Evolutionary conservation across 495 filamentous ascomycete genomes (phyloP).

Genomic region (Astrocystis sublimbata): DNA sequence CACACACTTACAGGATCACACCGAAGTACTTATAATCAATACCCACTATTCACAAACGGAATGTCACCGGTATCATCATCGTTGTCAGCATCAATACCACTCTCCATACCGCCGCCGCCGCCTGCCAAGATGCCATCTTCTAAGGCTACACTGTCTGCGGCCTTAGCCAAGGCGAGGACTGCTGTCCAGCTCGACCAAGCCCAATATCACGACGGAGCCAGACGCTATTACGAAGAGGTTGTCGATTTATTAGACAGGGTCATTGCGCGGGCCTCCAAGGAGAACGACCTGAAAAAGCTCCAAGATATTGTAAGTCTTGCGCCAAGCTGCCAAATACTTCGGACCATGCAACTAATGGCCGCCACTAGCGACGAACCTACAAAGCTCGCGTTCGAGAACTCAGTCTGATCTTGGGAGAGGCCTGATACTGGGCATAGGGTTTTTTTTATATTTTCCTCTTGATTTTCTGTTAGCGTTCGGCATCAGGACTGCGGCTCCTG

Average conservation of each 20-base stretch:
- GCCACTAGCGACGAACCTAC: conserved; percentile 10
- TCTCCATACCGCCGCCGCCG: not conserved
- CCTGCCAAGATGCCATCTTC: conserved; percentile 56
- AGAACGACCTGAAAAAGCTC: conserved; percentile 83
- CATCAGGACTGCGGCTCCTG: not conserved
- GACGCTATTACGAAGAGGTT: conserved; percentile 88
- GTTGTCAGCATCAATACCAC: too few relatives aligned
- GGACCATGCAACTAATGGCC: conserved; percentile 6
- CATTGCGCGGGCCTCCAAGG: conserved; percentile 75
- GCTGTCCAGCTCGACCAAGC: conserved; percentile 94
- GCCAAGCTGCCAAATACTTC: not conserved
- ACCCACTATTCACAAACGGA: too few relatives aligned
- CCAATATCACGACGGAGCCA: conserved; percentile 88
- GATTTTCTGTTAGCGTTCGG: not conserved
- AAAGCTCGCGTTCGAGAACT: conserved; percentile 2
- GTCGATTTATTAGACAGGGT: conserved; percentile 82
- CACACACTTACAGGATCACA: too few relatives aligned
- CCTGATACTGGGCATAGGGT: not conserved
- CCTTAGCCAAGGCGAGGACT: conserved; percentile 90
- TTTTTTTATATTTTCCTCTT: too few relatives aligned
- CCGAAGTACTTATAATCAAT: not conserved
- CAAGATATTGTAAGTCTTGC: conserved; percentile 77
- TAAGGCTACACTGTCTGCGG: conserved; percentile 90
- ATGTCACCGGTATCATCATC: too few relatives aligned
- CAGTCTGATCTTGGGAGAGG: not conserved